Evolutionary conservation across 768 basidiomycete species (phyloP), one percentile per base, ranked within the genome.

Genomic region (Lanmaoa rubissima): DNA sequence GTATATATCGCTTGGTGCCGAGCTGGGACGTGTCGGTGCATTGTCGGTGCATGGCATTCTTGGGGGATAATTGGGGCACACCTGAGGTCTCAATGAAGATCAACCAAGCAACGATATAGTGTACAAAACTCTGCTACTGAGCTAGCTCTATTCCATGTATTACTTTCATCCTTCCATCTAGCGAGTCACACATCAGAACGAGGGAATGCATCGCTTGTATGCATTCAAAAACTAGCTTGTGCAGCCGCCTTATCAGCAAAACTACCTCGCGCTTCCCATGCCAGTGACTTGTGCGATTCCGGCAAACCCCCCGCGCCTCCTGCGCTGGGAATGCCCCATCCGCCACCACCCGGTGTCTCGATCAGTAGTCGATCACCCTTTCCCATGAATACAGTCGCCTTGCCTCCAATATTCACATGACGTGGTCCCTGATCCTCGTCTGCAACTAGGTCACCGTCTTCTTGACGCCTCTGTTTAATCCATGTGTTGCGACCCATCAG

Each of bases 311-410:
- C 54, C 17, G 57, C 17, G 4, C 36, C 62, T 21, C 28, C 47
- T 26, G 55, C 62, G 0, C 69, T 65, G 8, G 61, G 55, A 8
- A 48, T 35, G 1, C 94, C 94, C 90, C 90, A 96, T 3, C 85
- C 94, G 8, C 94, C 94, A 10, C 88, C 94, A 1, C 94, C 94
- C 0, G 94, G 94, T 0, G 94, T 95, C 74, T 94, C 86, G 48
- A 96, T 84, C 55, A 87, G 62, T 57, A 97, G 69, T 48, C 79
- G 77, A 67, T 97, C 94, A 7, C 92, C 90, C 64, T 92, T 90
- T 38, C 91, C 90, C 88, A 95, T 94, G 76, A 81, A 83, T 48
- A 94, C 80, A 2, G 88, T 89, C 44, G 87, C 90, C 70, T 95
- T 94, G 11, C 92, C 91, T 9, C 94, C 94, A 42, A 97, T 86